A percentile compares a stretch with the other conserved stretches of the same genome.
phyloP scores from a whole-genome alignment of 495 filamentous ascomycete species.

The Talaromyces wortmannii region DNA sequence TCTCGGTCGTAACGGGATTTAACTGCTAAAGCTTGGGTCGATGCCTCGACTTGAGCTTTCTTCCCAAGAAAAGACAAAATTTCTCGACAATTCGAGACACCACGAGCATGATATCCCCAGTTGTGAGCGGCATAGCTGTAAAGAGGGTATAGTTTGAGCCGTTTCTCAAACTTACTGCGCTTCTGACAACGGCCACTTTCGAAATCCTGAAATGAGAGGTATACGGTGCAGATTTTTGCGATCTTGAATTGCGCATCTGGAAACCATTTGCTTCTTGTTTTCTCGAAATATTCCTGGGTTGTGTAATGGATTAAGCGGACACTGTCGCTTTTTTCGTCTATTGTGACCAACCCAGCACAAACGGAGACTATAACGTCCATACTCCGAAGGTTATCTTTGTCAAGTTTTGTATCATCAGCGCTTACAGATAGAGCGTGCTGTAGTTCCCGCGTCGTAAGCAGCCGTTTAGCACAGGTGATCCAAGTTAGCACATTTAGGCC shows the following conservation, averaged over 20 bases:
- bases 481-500: conserved; percentile 7
- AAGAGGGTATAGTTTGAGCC: conserved; percentile 12
- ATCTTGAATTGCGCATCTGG: conserved; percentile 5
- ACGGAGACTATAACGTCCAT: conserved; percentile 27
- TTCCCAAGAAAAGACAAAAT: conserved; percentile 13
- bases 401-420: conserved; percentile 10
- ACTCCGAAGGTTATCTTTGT: conserved; percentile 22
- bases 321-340: conserved; percentile 34
- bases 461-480: conserved; percentile 9
- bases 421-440: conserved; percentile 30
- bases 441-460: conserved; percentile 1
- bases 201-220: conserved; percentile 13
- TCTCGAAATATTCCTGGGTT: conserved; percentile 33
- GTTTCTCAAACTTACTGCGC: conserved; percentile 8
- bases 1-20: not conserved
- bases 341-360: conserved; percentile 38
- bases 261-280: not conserved
- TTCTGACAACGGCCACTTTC: conserved; percentile 6
- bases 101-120: conserved; percentile 22
- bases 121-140: conserved; percentile 22
- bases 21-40: conserved; percentile 2
- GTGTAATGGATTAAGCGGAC: conserved; percentile 45
- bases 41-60: not conserved
- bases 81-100: not conserved
- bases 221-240: conserved; percentile 8